A percentile compares a stretch with the other conserved stretches of the same genome.
Conservation (phyloP, 176 grass and related monocot genomes). For the Stipa capillata region DNA sequence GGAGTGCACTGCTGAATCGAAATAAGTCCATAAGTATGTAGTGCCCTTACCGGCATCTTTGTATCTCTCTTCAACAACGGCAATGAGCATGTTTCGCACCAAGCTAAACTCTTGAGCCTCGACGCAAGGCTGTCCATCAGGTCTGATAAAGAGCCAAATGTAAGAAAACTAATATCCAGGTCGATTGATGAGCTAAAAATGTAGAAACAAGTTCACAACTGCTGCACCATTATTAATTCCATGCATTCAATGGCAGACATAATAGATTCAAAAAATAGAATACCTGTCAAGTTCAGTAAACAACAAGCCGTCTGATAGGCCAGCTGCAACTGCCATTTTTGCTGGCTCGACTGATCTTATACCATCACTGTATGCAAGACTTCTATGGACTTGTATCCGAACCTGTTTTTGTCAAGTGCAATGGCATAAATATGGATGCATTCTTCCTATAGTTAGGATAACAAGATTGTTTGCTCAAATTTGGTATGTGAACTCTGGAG, state of each 20-base stretch:
- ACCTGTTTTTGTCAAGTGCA: constrained; percentile 34
- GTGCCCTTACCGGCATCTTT: constrained; percentile 70
- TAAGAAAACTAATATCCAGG: background rate
- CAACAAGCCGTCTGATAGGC: constrained; percentile 49
- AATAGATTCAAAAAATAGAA: constrained; percentile 8
- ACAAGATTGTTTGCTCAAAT: too few relatives aligned
- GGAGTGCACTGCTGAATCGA: background rate
- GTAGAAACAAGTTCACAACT: background rate
- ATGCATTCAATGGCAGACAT: background rate
- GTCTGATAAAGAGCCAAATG: constrained; percentile 29
- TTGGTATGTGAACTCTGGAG: background rate
- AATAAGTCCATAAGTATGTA: background rate
- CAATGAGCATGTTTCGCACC: constrained; percentile 68
- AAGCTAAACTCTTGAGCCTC: constrained; percentile 77
- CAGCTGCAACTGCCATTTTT: constrained; percentile 33
- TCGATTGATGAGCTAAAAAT: background rate
- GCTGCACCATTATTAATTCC: background rate
- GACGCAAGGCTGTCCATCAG: constrained; percentile 68
- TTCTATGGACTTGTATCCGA: constrained; percentile 83
- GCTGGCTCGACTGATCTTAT: constrained; percentile 67
- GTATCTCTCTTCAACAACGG: constrained; percentile 84
- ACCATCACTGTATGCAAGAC: constrained; percentile 78
- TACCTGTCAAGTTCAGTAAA: constrained; percentile 92
- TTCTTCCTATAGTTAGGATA: background rate
- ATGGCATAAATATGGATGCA: background rate